Conservation (phyloP, 2,329 filamentous ascomycete species). For the Exophiala spinifera region DNA sequence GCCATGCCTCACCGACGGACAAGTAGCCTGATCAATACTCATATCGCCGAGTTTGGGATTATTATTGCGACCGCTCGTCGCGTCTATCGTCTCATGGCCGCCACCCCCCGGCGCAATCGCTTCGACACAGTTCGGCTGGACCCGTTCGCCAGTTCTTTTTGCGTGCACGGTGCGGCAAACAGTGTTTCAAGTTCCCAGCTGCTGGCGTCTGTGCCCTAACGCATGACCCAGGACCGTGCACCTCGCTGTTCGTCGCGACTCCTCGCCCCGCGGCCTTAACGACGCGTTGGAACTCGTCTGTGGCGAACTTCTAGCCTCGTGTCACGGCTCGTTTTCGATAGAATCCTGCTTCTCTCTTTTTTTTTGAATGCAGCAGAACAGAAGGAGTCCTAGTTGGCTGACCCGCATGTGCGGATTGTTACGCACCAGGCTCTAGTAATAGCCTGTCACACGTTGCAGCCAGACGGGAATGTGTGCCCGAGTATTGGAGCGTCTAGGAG, state of each 20-base stretch:
- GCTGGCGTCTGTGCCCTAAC: conserved; percentile 10
- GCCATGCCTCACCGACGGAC: conserved; percentile 1
- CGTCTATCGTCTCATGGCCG: not conserved
- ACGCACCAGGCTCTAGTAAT: conserved; percentile 11
- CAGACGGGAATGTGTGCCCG: conserved; percentile 2
- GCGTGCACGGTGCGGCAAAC: conserved; percentile 20
- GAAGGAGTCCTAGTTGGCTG: not conserved
- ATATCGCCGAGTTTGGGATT: not conserved
- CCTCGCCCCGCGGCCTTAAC: not conserved
- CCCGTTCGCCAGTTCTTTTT: not conserved
- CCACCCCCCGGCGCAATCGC: not conserved
- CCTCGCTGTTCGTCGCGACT: not conserved
- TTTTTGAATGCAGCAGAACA: not conserved
- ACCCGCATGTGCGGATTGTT: conserved; percentile 18
- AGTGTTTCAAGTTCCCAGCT: conserved; percentile 19
- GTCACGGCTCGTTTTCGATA: not conserved
- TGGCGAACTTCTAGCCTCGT: not conserved
- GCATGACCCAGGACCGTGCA: not conserved
- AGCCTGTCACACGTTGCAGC: conserved; percentile 19
- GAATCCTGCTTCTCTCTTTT: not conserved
- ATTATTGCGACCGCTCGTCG: not conserved
- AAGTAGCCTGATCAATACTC: not conserved
- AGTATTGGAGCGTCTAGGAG: not conserved
- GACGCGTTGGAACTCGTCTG: not conserved
- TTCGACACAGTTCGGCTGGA: not conserved